A percentile compares a stretch with the other conserved stretches of the same genome.
Conservation (phyloP, 2,329 filamentous ascomycete genomes). For the Ophiostoma perfectum region DNA sequence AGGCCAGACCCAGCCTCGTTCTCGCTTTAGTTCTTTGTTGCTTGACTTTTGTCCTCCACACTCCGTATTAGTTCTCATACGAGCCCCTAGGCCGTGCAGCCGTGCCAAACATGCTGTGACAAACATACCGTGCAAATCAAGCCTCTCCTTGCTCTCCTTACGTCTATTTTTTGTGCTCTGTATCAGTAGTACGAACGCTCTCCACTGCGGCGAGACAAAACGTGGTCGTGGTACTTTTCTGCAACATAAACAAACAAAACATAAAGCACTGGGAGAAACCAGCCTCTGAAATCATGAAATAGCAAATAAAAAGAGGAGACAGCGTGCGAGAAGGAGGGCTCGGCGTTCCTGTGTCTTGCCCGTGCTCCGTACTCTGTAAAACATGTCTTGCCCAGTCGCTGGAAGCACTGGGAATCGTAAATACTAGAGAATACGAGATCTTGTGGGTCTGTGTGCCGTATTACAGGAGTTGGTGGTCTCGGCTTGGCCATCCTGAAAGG, state of each 20-base stretch:
- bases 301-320: no score
- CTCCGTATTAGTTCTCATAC: no score
- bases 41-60: neutral
- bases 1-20: neutral
- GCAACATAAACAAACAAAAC: neutral
- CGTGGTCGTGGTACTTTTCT: neutral
- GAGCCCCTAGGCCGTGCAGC: neutral
- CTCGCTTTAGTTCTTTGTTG: neutral
- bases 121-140: neutral
- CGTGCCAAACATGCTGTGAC: neutral
- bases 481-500: no score
- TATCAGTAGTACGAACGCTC: neutral
- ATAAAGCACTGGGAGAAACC: no score
- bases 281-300: no score
- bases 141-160: neutral
- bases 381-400: neutral
- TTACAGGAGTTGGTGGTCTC: neutral
- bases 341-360: neutral
- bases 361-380: neutral
- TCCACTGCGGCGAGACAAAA: conserved; percentile 5
- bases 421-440: conserved; percentile 2
- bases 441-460: neutral
- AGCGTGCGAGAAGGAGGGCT: no score
- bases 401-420: neutral
- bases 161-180: neutral